Base-by-base conservation (phyloP, 2,329 filamentous ascomycete genomes). In the Botrytis byssoidea region DNA sequence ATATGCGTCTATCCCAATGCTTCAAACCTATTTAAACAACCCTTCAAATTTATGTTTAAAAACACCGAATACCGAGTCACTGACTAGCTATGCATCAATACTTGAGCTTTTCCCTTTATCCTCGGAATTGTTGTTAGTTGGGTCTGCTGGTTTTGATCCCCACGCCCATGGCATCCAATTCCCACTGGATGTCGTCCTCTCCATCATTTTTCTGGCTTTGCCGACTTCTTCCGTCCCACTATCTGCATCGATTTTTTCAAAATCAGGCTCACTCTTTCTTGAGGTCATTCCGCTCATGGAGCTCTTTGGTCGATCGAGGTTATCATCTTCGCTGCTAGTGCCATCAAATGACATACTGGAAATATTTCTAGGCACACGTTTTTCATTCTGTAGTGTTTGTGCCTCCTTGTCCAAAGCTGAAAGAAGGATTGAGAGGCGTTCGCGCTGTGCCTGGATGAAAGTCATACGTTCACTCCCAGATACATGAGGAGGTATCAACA, bases 181-280 rank as follows among this genome's bases (percentile, higher is more conserved):
- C 1, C 83, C 83, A 76, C 82, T 81, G 73, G 74, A 77, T 74
- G 74, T 77, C 73, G 75, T 76, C 75, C 84, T 77, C 73, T 80
- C 74, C 67, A 78, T 76, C 40, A 83, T 46, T 70, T 75, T 72
- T 40, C 74, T 75, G 22, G 44, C 79, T 29, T 78, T 79, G 16
- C 78, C 85, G 46, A 84, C 85, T 64, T 88, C 88, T 79, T 89
- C 90, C 40, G 84, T 84, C 16, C 87, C 87, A 79, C 90, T 91
- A 80, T 95, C 92, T 48, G 91, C 90, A 75, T 96, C 92, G 77
- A 97, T 93, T 81, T 93, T 93, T 80, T 97, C 94, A 80, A 98
- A 98, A 78, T 97, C 95, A 32, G 88, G 89, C 81, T 97, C 94
- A 81, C 93, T 97, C 76, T 90, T 90, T 80, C 93, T 95, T 84